phyloP scores from a whole-genome alignment of 2,329 filamentous ascomycete species.

The Aureobasidium sp. region DNA sequence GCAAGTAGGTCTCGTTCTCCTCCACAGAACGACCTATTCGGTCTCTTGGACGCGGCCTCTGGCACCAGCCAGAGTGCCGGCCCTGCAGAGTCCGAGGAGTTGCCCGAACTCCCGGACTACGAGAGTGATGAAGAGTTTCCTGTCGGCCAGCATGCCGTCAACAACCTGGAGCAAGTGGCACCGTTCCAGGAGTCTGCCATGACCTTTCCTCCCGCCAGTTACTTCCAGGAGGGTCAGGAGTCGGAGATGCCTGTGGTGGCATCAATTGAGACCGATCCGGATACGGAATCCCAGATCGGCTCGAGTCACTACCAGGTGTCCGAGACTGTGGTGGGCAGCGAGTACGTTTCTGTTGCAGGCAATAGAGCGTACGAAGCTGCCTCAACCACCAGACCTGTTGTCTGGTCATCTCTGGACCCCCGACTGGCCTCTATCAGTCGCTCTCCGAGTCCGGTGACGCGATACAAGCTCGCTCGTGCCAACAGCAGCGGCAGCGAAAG shows the following conservation, averaged over 20 bases:
- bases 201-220: not conserved
- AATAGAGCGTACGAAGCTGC: not conserved
- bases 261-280: conserved; percentile 3
- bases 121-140: conserved; percentile 2
- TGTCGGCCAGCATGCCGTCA: conserved; percentile 1
- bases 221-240: conserved; percentile 3
- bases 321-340: not conserved
- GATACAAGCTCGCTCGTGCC: conserved; percentile 9
- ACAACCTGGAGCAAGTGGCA: conserved; percentile 4
- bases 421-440: not conserved
- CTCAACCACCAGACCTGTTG: conserved; percentile 5
- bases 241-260: not conserved
- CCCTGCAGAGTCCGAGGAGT: not conserved
- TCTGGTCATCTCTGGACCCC: conserved; percentile 2
- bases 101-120: not conserved
- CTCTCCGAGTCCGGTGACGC: not conserved
- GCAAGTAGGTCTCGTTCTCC: conserved; percentile 8
- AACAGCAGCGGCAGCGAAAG: conserved; percentile 9
- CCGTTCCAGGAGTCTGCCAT: not conserved
- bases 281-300: not conserved
- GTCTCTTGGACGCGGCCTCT: conserved; percentile 3
- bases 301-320: not conserved
- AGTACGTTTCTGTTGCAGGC: conserved; percentile 6
- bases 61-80: not conserved
- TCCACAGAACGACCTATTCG: not conserved